Conservation (phyloP, 306 rosid species). For the Comarum palustre region DNA sequence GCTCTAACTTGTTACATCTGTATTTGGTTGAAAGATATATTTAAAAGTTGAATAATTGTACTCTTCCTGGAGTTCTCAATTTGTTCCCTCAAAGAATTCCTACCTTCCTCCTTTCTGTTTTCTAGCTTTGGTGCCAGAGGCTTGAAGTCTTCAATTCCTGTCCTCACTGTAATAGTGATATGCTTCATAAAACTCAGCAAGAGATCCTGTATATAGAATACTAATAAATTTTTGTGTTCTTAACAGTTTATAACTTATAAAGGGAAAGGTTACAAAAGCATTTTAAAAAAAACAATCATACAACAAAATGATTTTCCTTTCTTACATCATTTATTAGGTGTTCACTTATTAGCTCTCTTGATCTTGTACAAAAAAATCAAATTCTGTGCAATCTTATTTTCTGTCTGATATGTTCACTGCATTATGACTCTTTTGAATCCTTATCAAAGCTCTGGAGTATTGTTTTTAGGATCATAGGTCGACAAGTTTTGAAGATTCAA, state of each 20-base stretch:
- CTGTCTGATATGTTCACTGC: conserved; percentile 28
- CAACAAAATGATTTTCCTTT: conserved; percentile 21
- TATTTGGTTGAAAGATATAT: not conserved
- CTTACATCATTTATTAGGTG: conserved; percentile 12
- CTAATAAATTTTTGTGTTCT: conserved; percentile 11
- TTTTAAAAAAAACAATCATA: conserved; percentile 24
- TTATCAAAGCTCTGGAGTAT: conserved; percentile 24
- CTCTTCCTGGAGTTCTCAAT: not conserved
- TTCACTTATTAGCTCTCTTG: conserved; percentile 23
- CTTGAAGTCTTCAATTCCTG: not conserved
- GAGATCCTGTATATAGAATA: not conserved
- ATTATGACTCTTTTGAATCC: conserved; percentile 11
- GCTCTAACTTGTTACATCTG: not conserved
- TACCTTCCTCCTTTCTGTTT: not conserved
- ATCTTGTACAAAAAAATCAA: conserved; percentile 17
- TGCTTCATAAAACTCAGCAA: not conserved
- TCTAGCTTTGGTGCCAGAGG: not conserved
- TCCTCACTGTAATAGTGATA: not conserved
- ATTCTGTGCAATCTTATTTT: conserved; percentile 7
- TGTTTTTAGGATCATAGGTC: conserved; percentile 24
- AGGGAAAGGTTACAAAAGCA: conserved; percentile 19
- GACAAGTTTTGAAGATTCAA: conserved; percentile 18
- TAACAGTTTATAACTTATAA: conserved; percentile 13
- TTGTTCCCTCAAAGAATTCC: not conserved
- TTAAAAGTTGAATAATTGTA: not conserved